A percentile compares a stretch with the other conserved stretches of the same genome.
phyloP scores from a whole-genome alignment of 495 filamentous ascomycete species.

The Chaetomium fimeti region DNA sequence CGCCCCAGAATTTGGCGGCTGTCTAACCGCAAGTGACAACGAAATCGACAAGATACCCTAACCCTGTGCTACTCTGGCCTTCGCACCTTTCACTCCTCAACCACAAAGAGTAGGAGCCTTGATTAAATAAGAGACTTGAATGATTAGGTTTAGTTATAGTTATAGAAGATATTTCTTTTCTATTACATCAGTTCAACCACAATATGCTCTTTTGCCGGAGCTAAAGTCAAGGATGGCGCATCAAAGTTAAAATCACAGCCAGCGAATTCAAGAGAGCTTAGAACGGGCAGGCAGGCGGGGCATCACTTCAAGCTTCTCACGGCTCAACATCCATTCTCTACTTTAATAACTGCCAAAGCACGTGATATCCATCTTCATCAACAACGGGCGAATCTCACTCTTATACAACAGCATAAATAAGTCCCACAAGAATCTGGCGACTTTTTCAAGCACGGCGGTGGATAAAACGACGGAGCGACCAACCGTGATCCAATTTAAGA shows the following conservation, averaged over 20 bases:
- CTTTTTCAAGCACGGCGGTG: too few relatives aligned
- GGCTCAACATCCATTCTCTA: background rate
- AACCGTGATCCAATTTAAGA: background rate
- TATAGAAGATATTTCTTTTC: background rate
- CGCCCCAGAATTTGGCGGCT: constrained; percentile 10
- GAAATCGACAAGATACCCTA: constrained; percentile 3
- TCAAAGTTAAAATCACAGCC: background rate
- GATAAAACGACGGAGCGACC: too few relatives aligned
- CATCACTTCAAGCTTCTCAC: background rate
- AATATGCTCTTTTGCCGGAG: background rate
- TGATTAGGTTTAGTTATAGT: too few relatives aligned
- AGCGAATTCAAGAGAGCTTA: background rate
- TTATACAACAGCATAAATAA: background rate
- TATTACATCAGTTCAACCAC: background rate
- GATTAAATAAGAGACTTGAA: too few relatives aligned
- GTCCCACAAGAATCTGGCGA: too few relatives aligned
- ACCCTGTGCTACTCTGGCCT: background rate
- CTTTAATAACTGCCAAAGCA: background rate
- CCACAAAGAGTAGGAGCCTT: background rate
- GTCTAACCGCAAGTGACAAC: background rate
- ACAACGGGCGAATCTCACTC: background rate
- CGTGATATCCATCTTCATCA: constrained; percentile 18
- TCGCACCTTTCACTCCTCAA: background rate
- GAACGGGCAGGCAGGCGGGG: constrained; percentile 10
- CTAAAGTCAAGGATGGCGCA: background rate